phyloP scores from a whole-genome alignment of 169 alveolate species.

The Plasmodium gallinaceum region DNA sequence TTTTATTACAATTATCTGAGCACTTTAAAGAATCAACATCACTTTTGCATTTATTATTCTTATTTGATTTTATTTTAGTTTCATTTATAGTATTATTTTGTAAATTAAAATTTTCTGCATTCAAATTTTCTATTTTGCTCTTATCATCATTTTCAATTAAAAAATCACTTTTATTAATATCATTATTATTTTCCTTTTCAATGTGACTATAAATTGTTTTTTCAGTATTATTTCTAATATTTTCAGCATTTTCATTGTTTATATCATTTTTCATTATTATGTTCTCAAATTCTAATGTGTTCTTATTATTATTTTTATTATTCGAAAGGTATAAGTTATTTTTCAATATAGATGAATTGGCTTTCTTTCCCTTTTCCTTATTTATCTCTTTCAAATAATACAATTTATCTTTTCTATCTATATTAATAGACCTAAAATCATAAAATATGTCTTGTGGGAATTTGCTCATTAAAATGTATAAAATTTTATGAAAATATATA shows the following conservation, averaged over 20 bases:
- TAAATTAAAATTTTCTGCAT: background rate
- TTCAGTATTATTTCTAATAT: background rate
- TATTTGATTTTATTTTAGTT: too few species aligned
- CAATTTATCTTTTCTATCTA: conserved; percentile 32
- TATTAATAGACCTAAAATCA: conserved; percentile 34
- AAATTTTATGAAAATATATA: conserved; percentile 71
- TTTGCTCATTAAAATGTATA: conserved; percentile 41
- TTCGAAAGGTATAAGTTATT: conserved; percentile 8
- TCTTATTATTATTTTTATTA: background rate
- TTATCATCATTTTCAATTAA: background rate
- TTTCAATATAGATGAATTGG: background rate
- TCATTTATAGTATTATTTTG: too few species aligned
- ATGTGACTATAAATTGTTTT: background rate
- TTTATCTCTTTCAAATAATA: conserved; percentile 26
- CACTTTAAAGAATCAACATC: too few species aligned
- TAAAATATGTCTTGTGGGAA: conserved; percentile 75
- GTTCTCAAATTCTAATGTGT: background rate
- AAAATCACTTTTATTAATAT: background rate
- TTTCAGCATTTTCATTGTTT: background rate
- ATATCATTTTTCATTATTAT: background rate
- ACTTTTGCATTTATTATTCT: too few species aligned
- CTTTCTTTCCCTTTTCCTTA: conserved; percentile 19
- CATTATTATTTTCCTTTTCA: background rate
- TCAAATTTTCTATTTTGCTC: background rate
- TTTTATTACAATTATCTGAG: background rate